A percentile compares a stretch with the other conserved stretches of the same genome.
These are phyloP conservation scores for Coemansia brasiliensis DNA, from an alignment of 192 early-diverging fungal genomes.

Conservation along the genomic window DNA sequence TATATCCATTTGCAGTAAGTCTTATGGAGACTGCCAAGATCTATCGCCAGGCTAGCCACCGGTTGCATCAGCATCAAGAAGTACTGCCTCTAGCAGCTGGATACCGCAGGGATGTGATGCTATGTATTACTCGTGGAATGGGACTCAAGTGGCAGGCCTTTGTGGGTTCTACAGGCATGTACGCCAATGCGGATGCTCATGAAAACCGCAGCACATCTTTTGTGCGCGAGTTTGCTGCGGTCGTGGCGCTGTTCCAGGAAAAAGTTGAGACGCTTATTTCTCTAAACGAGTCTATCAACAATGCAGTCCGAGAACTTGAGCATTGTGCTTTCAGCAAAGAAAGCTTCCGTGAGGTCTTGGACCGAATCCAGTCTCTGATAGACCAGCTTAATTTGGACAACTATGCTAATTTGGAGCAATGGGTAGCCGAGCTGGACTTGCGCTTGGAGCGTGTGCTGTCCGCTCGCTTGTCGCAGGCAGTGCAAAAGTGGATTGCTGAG, in stretches of 20 bases:
- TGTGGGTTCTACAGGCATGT: constrained; percentile 60
- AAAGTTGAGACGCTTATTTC: constrained; percentile 83
- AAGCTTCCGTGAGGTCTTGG: constrained; percentile 68
- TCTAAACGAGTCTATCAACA: constrained; percentile 80
- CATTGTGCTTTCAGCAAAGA: constrained; percentile 73
- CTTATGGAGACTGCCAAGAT: constrained; percentile 94
- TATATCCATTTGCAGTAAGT: constrained; percentile 97
- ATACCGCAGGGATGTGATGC: constrained; percentile 94
- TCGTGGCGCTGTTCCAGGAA: constrained; percentile 92
- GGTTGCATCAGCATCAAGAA: constrained; percentile 73
- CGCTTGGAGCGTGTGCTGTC: constrained; percentile 77
- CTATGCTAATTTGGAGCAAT: constrained; percentile 90
- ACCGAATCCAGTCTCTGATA: constrained; percentile 85
- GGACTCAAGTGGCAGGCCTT: constrained; percentile 94
- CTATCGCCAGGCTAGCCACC: constrained; percentile 81
- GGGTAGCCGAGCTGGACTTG: constrained; percentile 81
- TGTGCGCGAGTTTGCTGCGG: constrained; percentile 90
- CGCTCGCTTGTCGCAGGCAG: constrained; percentile 71
- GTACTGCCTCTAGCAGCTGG: constrained; percentile 82
- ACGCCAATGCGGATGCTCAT: constrained; percentile 57
- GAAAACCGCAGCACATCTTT: constrained; percentile 89
- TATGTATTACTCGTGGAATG: constrained; percentile 72
- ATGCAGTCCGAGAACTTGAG: constrained; percentile 79
- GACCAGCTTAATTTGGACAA: constrained; percentile 91
- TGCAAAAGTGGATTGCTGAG: constrained; percentile 71